Evolutionary conservation across 495 filamentous ascomycete species (phyloP).

Genomic region (Elasticomyces elasticus): DNA sequence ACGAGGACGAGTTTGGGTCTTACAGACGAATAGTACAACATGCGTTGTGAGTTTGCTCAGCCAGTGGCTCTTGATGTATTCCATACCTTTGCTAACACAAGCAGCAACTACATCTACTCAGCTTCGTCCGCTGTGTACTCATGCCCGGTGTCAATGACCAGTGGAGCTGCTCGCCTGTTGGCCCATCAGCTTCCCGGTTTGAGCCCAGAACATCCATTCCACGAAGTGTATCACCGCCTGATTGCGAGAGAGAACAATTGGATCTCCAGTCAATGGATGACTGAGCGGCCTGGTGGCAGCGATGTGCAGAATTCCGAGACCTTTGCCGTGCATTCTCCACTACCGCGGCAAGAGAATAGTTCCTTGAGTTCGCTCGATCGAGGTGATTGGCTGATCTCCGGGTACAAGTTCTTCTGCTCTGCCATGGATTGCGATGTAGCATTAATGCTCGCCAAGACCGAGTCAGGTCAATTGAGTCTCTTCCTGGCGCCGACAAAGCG

Average conservation of each 20-base stretch:
- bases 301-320: constrained; percentile 68
- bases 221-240: constrained; percentile 11
- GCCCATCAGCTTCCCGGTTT: constrained; percentile 8
- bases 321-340: constrained; percentile 31
- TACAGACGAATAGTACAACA: constrained; percentile 11
- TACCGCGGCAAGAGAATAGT: neutral
- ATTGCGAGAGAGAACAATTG: constrained; percentile 32
- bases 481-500: constrained; percentile 57
- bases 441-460: constrained; percentile 59
- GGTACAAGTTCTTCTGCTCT: constrained; percentile 71
- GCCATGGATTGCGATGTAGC: constrained; percentile 64
- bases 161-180: constrained; percentile 13
- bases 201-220: constrained; percentile 9
- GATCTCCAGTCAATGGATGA: constrained; percentile 84
- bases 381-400: constrained; percentile 52
- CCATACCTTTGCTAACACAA: neutral
- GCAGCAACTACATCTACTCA: constrained; percentile 15
- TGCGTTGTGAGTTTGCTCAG: constrained; percentile 5
- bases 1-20: constrained; percentile 8
- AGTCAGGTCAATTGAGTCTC: constrained; percentile 41
- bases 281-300: constrained; percentile 50
- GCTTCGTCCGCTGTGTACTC: constrained; percentile 13
- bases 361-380: constrained; percentile 13
- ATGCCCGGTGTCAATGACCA: constrained; percentile 17
- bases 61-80: neutral